Evolutionary conservation across 164 flowering plant species (phyloP), one percentile per base, ranked within the genome.

Genomic region (Annona squamosa): DNA sequence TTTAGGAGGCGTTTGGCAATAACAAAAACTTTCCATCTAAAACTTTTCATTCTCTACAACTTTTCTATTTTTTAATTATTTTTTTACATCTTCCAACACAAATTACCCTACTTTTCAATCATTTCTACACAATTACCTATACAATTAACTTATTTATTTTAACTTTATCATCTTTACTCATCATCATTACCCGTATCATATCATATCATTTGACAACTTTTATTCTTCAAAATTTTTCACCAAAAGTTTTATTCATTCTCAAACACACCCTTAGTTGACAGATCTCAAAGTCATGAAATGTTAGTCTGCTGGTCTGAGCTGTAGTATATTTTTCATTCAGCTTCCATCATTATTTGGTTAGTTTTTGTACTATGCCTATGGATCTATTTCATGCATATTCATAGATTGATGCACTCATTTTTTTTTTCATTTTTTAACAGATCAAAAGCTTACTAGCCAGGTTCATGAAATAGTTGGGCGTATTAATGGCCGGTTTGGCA

Each of bases 381-480:
- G 3, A 52, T 52, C 59, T 52, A 52, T 52, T 52, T 52, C 13
- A 52, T 16, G 19, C 16, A 17, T 6, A 63, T 63, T 52, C 59
- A 10, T 52, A 52, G 59, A 7, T 2, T 7, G 59, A 52, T 10
- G 13, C 3, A 52, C 3, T 64, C 26, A 52, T 16, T 67, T 48
- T 71, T 13, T 13, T 41, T 70, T 68, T 26, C 37, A 26, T 26
- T 26, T 26, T 19, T 66, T 71, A n/a, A 59, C 86, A 94, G 98
- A 94, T 85, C 94, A 91, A 82, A 94, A 90, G 75, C 97, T 94
- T 67, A 88, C 97, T 61, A 89, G 97, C 76, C 98, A 94, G 78
- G 98, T 94, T 78, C 97, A 94, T 84, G 98, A 94, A 84, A 91
- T 91, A 78, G 98, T 94, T 77, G 97, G 98, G 42, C 97, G 96